These are phyloP conservation scores for Trichoderma asperellum DNA, from an alignment of 2,329 filamentous ascomycete genomes.

Conservation along the genomic window DNA sequence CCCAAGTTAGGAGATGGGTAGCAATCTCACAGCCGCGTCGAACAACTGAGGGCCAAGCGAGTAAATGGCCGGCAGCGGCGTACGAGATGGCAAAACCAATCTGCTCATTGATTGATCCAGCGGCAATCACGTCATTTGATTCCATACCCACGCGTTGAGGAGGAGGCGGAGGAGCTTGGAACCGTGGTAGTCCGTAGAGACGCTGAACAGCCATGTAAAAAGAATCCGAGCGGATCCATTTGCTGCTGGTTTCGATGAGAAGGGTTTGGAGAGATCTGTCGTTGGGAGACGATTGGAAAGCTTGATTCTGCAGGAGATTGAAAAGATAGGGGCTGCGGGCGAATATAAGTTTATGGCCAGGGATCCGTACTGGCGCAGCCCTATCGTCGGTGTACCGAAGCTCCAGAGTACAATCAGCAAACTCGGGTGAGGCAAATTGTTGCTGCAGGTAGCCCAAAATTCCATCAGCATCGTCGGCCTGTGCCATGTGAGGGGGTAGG, in stretches of 20 bases:
- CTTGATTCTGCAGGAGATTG: constrained; percentile 36
- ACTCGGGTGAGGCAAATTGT: constrained; percentile 40
- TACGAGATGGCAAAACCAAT: constrained; percentile 66
- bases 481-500: constrained; percentile 37
- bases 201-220: constrained; percentile 62
- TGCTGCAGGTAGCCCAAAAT: constrained; percentile 47
- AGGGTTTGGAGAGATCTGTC: constrained; percentile 37
- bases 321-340: constrained; percentile 51
- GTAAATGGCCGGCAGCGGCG: constrained; percentile 63
- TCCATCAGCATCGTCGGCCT: constrained; percentile 43
- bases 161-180: constrained; percentile 43
- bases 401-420: constrained; percentile 53
- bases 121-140: constrained; percentile 41
- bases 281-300: constrained; percentile 38
- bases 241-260: constrained; percentile 54
- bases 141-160: constrained; percentile 38
- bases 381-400: constrained; percentile 49
- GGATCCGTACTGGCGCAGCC: constrained; percentile 48
- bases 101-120: constrained; percentile 48
- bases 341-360: constrained; percentile 59
- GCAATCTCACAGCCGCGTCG: constrained; percentile 64
- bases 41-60: constrained; percentile 60
- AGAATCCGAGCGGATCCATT: constrained; percentile 58
- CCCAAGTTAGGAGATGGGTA: constrained; percentile 61
- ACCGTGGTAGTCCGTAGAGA: constrained; percentile 59